These are phyloP conservation scores for Xerocomus minutiporus DNA, from an alignment of 1,284 basidiomycete species.

Conservation along the genomic window DNA sequence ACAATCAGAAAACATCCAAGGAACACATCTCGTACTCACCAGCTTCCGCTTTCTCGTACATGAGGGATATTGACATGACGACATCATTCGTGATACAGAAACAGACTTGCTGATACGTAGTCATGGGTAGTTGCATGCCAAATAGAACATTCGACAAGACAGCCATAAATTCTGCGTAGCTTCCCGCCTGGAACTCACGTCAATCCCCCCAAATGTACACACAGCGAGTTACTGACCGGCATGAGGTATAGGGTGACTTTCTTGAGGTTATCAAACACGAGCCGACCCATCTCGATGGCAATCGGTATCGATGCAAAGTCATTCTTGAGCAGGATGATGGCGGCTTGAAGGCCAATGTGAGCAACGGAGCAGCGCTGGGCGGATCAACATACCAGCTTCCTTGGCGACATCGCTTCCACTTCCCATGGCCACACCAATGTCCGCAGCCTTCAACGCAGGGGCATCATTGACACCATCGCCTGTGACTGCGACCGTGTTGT, in stretches of 20 bases:
- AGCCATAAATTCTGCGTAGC: slow-evolving; percentile 35
- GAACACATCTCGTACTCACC: slow-evolving; percentile 18
- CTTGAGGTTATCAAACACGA: slow-evolving; percentile 59
- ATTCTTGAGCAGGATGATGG: slow-evolving; percentile 33
- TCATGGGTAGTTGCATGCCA: slow-evolving; percentile 41
- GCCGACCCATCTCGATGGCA: slow-evolving; percentile 45
- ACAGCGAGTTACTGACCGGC: slow-evolving; percentile 25
- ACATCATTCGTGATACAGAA: slow-evolving; percentile 37
- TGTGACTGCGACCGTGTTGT: slow-evolving; percentile 50
- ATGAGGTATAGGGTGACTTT: slow-evolving; percentile 41
- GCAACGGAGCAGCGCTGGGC: neutral
- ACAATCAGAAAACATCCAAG: slow-evolving; percentile 4
- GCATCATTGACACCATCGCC: slow-evolving; percentile 60
- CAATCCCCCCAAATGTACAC: neutral
- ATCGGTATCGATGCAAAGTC: slow-evolving; percentile 37
- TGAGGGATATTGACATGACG: slow-evolving; percentile 35
- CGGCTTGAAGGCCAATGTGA: slow-evolving; percentile 15
- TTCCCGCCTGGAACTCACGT: slow-evolving; percentile 17
- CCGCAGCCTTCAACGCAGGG: slow-evolving; percentile 68
- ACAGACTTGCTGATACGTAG: slow-evolving; percentile 41
- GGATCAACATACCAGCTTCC: slow-evolving; percentile 36
- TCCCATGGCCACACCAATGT: slow-evolving; percentile 86
- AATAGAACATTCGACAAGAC: slow-evolving; percentile 35
- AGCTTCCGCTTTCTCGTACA: slow-evolving; percentile 37
- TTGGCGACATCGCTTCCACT: slow-evolving; percentile 84